Base-by-base conservation (phyloP, 139 green algal species). In the Chlorella sp. region DNA sequence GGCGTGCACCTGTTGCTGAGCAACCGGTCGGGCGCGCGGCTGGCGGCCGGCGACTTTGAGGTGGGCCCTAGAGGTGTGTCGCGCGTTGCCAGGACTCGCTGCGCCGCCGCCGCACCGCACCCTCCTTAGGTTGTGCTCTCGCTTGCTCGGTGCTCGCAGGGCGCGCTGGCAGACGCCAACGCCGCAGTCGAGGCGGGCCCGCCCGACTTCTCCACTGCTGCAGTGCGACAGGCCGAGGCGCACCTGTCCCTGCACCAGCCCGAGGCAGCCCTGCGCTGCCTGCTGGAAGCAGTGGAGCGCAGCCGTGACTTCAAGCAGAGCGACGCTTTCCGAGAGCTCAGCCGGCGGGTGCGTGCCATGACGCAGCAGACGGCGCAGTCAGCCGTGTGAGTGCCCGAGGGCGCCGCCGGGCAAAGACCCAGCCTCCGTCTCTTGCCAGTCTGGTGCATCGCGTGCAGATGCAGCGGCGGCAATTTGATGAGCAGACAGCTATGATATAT, bases 1-100 rank as follows among this genome's bases (percentile, higher is more conserved):
- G 77, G 84, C 5, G 4, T 33, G 21, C 83, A 93, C 78, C 48
- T 93, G 77, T 66, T 93, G 62, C 74, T 87, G 65, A 79, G 70
- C 71, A 93, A 93, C 77, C 77, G 88, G 14, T 80, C 67, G 27
- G 87, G 73, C 4, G 79, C 81, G 12, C 61, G 55, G 45, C 73
- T 90, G 33, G 64, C 80, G 50, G 6, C 76, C 12, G 87, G 87
- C 29, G 73, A 90, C 69, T 70, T n/a, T n/a, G n/a, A n/a, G n/a
- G n/a, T n/a, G n/a, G n/a, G n/a, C n/a, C n/a, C n/a, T n/a, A n/a
- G n/a, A n/a, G n/a, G n/a, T n/a, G n/a, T n/a, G n/a, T n/a, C n/a
- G n/a, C n/a, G n/a, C n/a, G n/a, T n/a, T n/a, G n/a, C n/a, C n/a
- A n/a, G n/a, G n/a, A n/a, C n/a, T n/a, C n/a, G n/a, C n/a, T n/a